Percentiles rank a stretch among this genome's conserved stretches.
These are phyloP conservation scores for Conringia planisiliqua DNA, from an alignment of 345 rosid genomes.

Conservation along the genomic window DNA sequence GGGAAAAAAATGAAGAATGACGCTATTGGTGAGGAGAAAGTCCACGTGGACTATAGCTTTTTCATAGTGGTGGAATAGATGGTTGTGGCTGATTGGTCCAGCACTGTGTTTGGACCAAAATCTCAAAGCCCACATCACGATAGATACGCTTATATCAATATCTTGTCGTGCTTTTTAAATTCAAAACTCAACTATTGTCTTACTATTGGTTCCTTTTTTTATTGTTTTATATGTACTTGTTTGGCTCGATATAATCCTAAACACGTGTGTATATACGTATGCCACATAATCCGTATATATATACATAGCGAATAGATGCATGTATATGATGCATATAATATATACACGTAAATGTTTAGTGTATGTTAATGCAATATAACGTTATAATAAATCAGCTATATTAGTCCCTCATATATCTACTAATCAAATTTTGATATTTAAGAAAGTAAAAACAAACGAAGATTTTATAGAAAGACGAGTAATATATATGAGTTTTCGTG, in stretches of 20 bases:
- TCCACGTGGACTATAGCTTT: constrained; percentile 21
- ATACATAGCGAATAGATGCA: neutral
- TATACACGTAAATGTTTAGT: neutral
- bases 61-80: constrained; percentile 29
- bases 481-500: neutral
- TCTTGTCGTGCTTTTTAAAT: constrained; percentile 22
- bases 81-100: constrained; percentile 29
- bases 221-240: neutral
- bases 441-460: neutral
- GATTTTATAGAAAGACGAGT: neutral
- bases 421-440: neutral
- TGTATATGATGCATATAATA: neutral
- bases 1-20: constrained; percentile 13
- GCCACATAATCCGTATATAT: neutral
- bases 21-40: constrained; percentile 20
- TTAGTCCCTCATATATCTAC: neutral
- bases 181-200: constrained; percentile 11
- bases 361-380: neutral
- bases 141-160: constrained; percentile 19
- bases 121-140: constrained; percentile 21
- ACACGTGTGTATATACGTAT: constrained; percentile 21
- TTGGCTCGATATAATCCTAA: constrained; percentile 19
- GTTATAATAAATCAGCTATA: neutral
- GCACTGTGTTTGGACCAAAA: constrained; percentile 25
- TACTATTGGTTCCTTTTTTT: neutral